Base-by-base conservation (phyloP, 2,329 filamentous ascomycete genomes). In the Fusarium albosuccineum region DNA sequence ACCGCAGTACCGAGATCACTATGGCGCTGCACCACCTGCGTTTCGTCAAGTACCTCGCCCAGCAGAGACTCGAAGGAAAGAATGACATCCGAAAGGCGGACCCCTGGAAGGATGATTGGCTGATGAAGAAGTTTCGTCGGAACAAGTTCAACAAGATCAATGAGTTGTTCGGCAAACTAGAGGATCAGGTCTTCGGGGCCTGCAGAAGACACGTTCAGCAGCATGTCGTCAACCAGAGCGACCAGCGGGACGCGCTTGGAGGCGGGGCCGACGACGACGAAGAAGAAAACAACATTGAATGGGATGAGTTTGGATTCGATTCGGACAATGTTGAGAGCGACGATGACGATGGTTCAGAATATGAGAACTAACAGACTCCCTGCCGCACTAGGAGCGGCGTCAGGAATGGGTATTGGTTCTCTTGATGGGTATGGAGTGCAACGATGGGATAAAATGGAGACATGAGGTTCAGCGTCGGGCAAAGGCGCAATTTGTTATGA, bases 21-120 rank as follows among this genome's bases (percentile, higher is more conserved):
- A 34, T 71, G 16, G 52, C 58, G 7, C 51, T 57, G 41, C 68
- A 61, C 10, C 41, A 68, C n/a, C 57, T 68, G 4, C 54, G 64
- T 4, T 66, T 73, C 33, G 17, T 40, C 22, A 62, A 57, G 11
- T 37, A 60, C 5, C 55, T 68, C 5, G 30, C 27, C 9, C 54
- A 41, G 26, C 55, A 63, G 29, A 17, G 36, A 26, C 40, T n/a
- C 11, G 13, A 37, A 48, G 53, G 36, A 29, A 13, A 30, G 44
- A 45, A 16, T 26, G 59, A 36, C 0, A 64, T 64, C 4, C 13
- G 22, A n/a, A 52, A 50, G 16, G 61, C 9, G 2, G 66, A 68
- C 9, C 40, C 59, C 10, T 68, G 62, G 57, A 41, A 26, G 14
- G 34, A 41, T 6, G 59, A 70, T 26, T 8, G 6, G 9, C 46